Conservation (phyloP, 2,329 filamentous ascomycete genomes). For the Penicillium sp. region DNA sequence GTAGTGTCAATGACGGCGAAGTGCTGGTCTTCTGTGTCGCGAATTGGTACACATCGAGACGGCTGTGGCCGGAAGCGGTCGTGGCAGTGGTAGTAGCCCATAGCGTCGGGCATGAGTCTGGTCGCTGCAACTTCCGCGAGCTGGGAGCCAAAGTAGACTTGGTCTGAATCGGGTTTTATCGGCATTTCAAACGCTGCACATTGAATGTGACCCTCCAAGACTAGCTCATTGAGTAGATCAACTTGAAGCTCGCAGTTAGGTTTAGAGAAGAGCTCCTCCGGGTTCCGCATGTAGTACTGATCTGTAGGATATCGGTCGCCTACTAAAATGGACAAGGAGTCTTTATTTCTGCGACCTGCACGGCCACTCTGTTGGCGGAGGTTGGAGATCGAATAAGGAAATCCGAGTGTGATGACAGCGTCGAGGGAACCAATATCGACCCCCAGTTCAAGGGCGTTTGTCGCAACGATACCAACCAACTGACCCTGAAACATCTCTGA, state of each 20-base stretch:
- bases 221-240: conserved; percentile 88
- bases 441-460: conserved; percentile 88
- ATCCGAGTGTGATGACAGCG: conserved; percentile 90
- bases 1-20: conserved; percentile 90
- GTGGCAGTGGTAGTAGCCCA: conserved; percentile 89
- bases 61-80: conserved; percentile 85
- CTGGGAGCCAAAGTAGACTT: conserved; percentile 76
- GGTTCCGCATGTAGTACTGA: conserved; percentile 97
- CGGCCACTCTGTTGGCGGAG: conserved; percentile 92
- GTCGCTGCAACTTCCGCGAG: conserved; percentile 73
- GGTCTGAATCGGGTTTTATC: conserved; percentile 77
- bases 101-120: conserved; percentile 72
- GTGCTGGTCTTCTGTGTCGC: conserved; percentile 87
- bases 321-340: conserved; percentile 87
- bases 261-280: conserved; percentile 86
- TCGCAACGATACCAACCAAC: conserved; percentile 89
- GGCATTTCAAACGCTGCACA: conserved; percentile 97
- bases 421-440: conserved; percentile 95
- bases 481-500: conserved; percentile 97
- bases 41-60: conserved; percentile 81
- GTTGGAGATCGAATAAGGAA: conserved; percentile 95
- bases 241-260: conserved; percentile 89
- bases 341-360: conserved; percentile 88
- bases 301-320: conserved; percentile 90
- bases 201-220: conserved; percentile 91